Evolutionary conservation across 2,329 filamentous ascomycete genomes (phyloP).

Genomic region (Aspergillus ibericus): DNA sequence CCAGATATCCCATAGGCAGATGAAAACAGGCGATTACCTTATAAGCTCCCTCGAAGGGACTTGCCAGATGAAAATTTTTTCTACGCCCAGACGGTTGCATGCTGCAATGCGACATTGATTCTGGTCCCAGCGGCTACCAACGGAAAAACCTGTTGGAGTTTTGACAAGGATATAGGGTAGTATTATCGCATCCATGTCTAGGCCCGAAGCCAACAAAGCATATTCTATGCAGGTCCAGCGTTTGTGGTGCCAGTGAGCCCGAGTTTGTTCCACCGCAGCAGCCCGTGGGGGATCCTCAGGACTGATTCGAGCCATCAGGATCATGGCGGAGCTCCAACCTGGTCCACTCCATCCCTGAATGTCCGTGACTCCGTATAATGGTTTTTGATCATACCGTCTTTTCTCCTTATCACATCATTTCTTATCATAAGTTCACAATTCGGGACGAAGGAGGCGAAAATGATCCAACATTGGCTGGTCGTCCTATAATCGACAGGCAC

Average conservation of each 20-base stretch:
- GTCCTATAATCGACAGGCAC: constrained; percentile 7
- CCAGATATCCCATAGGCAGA: constrained; percentile 2
- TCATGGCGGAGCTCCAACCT: neutral
- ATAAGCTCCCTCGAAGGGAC: constrained; percentile 9
- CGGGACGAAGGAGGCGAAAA: neutral
- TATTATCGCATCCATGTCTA: constrained; percentile 9
- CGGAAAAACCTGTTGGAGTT: constrained; percentile 9
- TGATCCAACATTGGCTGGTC: neutral
- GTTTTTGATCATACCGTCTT: neutral
- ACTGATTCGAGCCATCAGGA: constrained; percentile 8
- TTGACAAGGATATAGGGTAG: constrained; percentile 11
- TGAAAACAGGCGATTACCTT: constrained; percentile 11
- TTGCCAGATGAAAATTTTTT: constrained; percentile 9
- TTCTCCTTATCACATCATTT: constrained; percentile 4
- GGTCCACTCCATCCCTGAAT: constrained; percentile 1
- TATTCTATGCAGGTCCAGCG: constrained; percentile 4
- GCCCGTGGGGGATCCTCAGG: constrained; percentile 5
- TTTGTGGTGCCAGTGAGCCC: constrained; percentile 4
- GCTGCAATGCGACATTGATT: constrained; percentile 18
- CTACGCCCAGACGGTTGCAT: constrained; percentile 9
- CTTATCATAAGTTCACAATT: constrained; percentile 5
- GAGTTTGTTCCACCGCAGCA: neutral
- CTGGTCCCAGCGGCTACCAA: constrained; percentile 15
- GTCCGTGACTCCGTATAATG: neutral
- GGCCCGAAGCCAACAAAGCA: constrained; percentile 11